Base-by-base conservation (phyloP, 768 basidiomycete species). In the Russula foetens region DNA sequence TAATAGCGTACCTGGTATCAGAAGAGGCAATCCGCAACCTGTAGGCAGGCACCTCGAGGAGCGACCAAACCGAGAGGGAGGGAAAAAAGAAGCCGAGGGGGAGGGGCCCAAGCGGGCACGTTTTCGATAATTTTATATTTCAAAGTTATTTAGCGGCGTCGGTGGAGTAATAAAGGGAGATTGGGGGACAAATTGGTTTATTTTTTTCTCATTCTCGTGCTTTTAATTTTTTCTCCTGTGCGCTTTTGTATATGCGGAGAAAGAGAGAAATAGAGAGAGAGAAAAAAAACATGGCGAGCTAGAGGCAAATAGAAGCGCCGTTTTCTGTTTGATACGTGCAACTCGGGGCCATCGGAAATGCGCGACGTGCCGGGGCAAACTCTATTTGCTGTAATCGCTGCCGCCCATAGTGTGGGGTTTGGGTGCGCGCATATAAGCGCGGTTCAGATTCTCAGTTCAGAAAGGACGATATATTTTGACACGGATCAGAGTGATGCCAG, bases 381-480 rank as follows among this genome's bases (percentile, higher is more conserved):
- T 31, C 59, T 55, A n/a, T 60, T 44, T 55, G n/a, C n/a, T n/a
- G n/a, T n/a, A n/a, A 39, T 47, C 39, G 35, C 53, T 45, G 43
- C 26, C 9, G 15, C n/a, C 31, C 24, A 33, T 15, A 17, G 23
- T 31, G 12, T 19, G 33, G 4, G 44, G 19, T 53, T 11, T 31
- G 47, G 33, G 48, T 49, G 14, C 24, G 53, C 53, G 35, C 35
- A 12, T 9, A 9, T 14, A 38, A 4, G 14, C 17, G 39, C 39
- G 15, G 17, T 41, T 41, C 39, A 19, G 7, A 3, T 5, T 19
- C 39, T 41, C 15, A 17, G 39, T 19, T 41, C 38, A 15, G 38
- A 38, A 17, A 19, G 17, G 17, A 44, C 29, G 53, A 54, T 12
- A 43, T 43, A 9, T 35, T 12, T 24, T 21, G 35, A 35, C 35